A percentile compares a stretch with the other conserved stretches of the same genome.
Conservation (phyloP, 108 stramenopile genomes). For the Fistulifera solaris region DNA sequence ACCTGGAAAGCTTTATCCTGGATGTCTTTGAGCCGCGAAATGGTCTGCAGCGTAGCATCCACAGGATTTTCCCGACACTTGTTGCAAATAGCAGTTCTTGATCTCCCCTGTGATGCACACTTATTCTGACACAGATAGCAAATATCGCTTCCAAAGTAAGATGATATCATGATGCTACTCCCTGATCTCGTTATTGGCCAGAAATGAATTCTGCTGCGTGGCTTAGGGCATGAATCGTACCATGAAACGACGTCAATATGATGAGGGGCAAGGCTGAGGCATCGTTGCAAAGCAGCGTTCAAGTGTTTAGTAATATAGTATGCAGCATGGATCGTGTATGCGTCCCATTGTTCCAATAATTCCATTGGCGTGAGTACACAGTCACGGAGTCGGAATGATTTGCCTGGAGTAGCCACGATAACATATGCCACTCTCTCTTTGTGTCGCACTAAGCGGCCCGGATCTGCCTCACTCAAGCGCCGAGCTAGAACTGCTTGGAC, state of each 20-base stretch:
- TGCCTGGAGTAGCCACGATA: conserved; percentile 76
- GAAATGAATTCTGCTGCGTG: conserved; percentile 66
- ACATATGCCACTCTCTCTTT: conserved; percentile 79
- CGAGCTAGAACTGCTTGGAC: conserved; percentile 78
- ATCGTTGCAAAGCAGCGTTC: conserved; percentile 75
- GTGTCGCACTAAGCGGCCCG: conserved; percentile 62
- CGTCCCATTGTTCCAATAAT: conserved; percentile 83
- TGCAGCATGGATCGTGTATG: conserved; percentile 60
- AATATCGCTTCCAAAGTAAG: conserved; percentile 72
- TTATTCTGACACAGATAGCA: conserved; percentile 66
- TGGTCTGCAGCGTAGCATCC: conserved; percentile 31
- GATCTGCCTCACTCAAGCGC: conserved; percentile 69
- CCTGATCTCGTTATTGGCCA: conserved; percentile 69
- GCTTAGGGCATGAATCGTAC: conserved; percentile 70
- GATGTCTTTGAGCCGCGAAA: conserved; percentile 36
- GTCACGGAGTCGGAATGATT: conserved; percentile 59
- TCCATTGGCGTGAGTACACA: conserved; percentile 81
- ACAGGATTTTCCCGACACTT: conserved; percentile 38
- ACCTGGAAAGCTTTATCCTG: conserved; percentile 36
- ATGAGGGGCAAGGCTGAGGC: conserved; percentile 70
- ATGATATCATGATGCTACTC: conserved; percentile 57
- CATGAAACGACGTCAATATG: conserved; percentile 53
- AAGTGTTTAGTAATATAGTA: conserved; percentile 84
- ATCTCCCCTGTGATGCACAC: conserved; percentile 57
- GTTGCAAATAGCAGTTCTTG: conserved; percentile 54